Conservation (phyloP, 768 basidiomycete species). For the Psilocybe azurescens region DNA sequence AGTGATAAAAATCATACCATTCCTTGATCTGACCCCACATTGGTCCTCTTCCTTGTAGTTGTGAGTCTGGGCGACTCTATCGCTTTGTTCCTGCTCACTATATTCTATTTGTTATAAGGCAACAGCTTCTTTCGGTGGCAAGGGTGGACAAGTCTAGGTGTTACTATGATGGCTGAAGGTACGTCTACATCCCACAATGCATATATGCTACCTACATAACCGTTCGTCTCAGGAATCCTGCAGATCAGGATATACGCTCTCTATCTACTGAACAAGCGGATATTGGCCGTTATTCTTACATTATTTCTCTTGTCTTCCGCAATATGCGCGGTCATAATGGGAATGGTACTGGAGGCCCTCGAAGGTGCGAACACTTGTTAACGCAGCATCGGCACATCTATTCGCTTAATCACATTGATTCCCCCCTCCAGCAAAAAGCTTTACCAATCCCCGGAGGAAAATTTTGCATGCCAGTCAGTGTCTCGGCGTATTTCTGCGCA, state of each 20-base stretch:
- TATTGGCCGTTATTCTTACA: neutral
- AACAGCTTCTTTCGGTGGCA: neutral
- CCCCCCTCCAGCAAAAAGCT: neutral
- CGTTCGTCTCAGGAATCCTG: neutral
- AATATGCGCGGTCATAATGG: neutral
- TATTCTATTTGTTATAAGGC: neutral
- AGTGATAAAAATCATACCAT: too few species aligned
- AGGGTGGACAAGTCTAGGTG: neutral
- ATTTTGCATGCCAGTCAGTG: neutral
- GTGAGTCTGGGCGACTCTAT: neutral
- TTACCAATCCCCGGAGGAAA: neutral
- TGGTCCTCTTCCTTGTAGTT: neutral
- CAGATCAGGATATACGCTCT: constrained; percentile 5
- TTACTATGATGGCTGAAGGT: constrained; percentile 1
- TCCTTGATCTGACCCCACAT: neutral
- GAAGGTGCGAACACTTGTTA: neutral
- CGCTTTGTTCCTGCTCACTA: neutral
- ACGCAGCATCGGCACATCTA: too few species aligned
- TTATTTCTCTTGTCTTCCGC: neutral
- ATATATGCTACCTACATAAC: neutral
- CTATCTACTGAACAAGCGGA: neutral
- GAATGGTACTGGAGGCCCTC: neutral
- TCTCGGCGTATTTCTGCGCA: neutral
- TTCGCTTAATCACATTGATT: too few species aligned
- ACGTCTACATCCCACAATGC: too few species aligned